Evolutionary conservation across 2,329 filamentous ascomycete genomes (phyloP).

Genomic region (Colletotrichum sp.): DNA sequence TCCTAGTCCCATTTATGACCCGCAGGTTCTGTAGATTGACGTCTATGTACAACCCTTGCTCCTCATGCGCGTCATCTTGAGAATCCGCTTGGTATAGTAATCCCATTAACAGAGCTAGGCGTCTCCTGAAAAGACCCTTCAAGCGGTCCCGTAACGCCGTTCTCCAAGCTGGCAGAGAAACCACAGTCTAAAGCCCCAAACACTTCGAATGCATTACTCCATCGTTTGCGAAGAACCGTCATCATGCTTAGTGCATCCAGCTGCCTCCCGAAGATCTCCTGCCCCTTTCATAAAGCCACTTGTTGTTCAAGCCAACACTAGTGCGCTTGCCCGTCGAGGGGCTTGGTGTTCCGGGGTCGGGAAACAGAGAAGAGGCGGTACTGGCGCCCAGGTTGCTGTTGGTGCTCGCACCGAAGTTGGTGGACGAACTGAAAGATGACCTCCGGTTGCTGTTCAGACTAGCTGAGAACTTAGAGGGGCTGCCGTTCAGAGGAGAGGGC

Average conservation of each 20-base stretch:
- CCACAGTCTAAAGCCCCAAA: not conserved
- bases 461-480: slow-evolving; percentile 67
- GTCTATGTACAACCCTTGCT: not conserved
- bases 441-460: slow-evolving; percentile 54
- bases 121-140: not conserved
- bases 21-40: not conserved
- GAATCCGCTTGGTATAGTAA: not conserved
- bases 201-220: not conserved
- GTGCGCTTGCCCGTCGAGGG: slow-evolving; percentile 70
- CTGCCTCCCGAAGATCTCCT: slow-evolving; percentile 51
- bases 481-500: slow-evolving; percentile 41
- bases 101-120: not conserved
- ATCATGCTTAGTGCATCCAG: slow-evolving; percentile 12
- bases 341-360: slow-evolving; percentile 72
- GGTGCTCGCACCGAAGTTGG: slow-evolving; percentile 53
- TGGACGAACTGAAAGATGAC: slow-evolving; percentile 67
- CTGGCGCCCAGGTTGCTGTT: slow-evolving; percentile 43
- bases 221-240: not conserved
- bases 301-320: slow-evolving; percentile 83
- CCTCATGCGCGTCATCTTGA: not conserved
- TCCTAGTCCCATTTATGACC: not conserved
- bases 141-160: not conserved
- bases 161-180: not conserved
- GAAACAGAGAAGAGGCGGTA: slow-evolving; percentile 47
- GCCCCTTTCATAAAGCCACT: slow-evolving; percentile 92